Evolutionary conservation across 2,329 filamentous ascomycete genomes (phyloP), one percentile per base, ranked within the genome.

Genomic region (Colletotrichum endophyticum): DNA sequence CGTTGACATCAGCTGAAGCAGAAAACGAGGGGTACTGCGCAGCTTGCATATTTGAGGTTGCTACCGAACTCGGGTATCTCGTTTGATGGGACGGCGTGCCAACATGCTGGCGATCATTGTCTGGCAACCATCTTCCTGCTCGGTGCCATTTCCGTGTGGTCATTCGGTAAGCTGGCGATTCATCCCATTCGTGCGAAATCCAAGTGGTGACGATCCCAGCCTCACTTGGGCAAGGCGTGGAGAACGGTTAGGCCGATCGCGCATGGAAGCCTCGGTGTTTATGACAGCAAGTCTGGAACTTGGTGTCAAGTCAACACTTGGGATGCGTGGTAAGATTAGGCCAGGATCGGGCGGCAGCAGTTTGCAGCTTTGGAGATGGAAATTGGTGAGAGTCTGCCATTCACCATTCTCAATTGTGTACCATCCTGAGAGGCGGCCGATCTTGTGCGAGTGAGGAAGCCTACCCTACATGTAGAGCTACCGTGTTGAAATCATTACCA

Each of bases 171-270:
- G 32, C 7, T 15, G 11, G 27, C 19, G 8, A 59, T 64, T 68
- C 34, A 62, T 72, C 70, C 57, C n/a, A 76, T 76, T 73, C 70
- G 63, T 76, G 73, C 63, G 44, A 76, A 64, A 71, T 56, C 44
- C 30, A n/a, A 39, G 34, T 12, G n/a, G 15, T 28, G 70, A 64
- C 32, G 70, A 69, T 61, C 27, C 8, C 57, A 2, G 44, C 44
- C 57, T 6, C 4, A 56, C 22, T 30, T 44, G 27, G 39, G 32
- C 56, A 6, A 32, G 9, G 27, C 22, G 11, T 44, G 56, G 19
- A 27, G 25, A 49, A 59, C n/a, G 2, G 15, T 27, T 13, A 27
- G 22, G 4, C 11, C 16, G 32, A 49, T 28, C n/a, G 6, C 27
- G 16, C 27, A 34, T 22, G 27, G 15, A 16, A 36, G 32, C 56